Conservation (phyloP, 2,329 filamentous ascomycete species). For the Periconia macrospinosa region DNA sequence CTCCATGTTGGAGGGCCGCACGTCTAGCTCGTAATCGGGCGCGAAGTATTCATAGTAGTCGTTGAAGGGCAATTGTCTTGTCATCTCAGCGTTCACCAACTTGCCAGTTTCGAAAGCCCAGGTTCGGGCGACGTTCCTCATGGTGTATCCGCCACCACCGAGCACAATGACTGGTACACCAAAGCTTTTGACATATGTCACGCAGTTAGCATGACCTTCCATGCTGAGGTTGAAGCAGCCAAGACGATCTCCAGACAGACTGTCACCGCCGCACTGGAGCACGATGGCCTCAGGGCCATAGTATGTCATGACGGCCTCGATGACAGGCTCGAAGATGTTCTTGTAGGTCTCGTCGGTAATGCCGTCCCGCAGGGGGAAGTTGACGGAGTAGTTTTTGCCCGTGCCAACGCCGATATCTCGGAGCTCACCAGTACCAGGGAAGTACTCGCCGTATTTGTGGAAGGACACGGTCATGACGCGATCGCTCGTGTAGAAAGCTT, state of each 20-base stretch:
- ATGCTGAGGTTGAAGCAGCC: constrained; percentile 73
- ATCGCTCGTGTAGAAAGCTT: constrained; percentile 72
- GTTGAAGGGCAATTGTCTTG: constrained; percentile 85
- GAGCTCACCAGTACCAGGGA: constrained; percentile 69
- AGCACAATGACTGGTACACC: constrained; percentile 66
- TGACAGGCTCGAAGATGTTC: constrained; percentile 68
- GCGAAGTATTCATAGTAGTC: constrained; percentile 89
- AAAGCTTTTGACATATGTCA: constrained; percentile 70
- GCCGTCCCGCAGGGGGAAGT: constrained; percentile 69
- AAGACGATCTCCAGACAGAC: constrained; percentile 66
- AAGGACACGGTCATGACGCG: constrained; percentile 73
- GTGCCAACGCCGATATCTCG: constrained; percentile 68
- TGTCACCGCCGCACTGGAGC: constrained; percentile 70
- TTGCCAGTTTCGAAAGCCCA: constrained; percentile 73
- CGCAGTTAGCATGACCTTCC: constrained; percentile 70
- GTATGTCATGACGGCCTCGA: constrained; percentile 69
- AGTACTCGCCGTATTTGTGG: constrained; percentile 74
- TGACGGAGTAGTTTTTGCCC: constrained; percentile 69
- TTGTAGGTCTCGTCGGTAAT: constrained; percentile 70
- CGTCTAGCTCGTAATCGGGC: constrained; percentile 70
- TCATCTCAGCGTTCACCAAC: constrained; percentile 80
- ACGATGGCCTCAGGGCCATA: constrained; percentile 69
- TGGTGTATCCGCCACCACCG: constrained; percentile 70
- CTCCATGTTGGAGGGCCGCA: constrained; percentile 72
- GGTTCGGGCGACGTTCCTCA: constrained; percentile 66